These are phyloP conservation scores for Graphilbum fragrans DNA, from an alignment of 2,329 filamentous ascomycete genomes.

Conservation along the genomic window DNA sequence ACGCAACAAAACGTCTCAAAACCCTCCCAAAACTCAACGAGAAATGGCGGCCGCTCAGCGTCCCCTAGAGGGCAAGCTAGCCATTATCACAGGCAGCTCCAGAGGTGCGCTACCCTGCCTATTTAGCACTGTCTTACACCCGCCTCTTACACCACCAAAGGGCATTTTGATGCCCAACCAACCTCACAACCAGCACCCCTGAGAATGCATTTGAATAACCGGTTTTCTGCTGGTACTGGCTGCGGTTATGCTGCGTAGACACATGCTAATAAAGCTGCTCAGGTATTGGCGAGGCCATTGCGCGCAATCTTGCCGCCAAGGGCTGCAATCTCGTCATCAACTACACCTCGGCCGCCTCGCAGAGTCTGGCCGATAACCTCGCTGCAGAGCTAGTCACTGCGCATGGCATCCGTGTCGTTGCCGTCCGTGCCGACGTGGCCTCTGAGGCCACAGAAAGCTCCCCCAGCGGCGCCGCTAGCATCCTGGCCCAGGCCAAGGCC, in stretches of 20 bases:
- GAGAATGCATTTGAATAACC: too few species aligned
- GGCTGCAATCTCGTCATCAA: constrained; percentile 58
- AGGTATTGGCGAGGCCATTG: constrained; percentile 60
- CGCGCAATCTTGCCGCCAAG: constrained; percentile 59
- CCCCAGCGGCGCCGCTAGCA: constrained; percentile 21
- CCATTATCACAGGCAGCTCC: constrained; percentile 68
- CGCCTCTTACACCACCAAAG: too few species aligned
- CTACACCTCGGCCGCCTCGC: constrained; percentile 42
- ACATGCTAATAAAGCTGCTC: neutral
- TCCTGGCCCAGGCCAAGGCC: constrained; percentile 31
- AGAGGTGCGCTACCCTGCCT: constrained; percentile 33
- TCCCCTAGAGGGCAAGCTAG: constrained; percentile 60
- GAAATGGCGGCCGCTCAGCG: constrained; percentile 12
- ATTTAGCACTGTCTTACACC: neutral
- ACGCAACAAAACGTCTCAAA: neutral
- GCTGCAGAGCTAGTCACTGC: constrained; percentile 42
- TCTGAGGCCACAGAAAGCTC: constrained; percentile 42
- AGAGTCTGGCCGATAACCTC: constrained; percentile 41
- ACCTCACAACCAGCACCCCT: too few species aligned
- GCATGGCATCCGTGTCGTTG: constrained; percentile 47
- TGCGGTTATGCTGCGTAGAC: neutral
- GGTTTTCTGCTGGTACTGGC: too few species aligned
- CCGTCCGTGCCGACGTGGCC: constrained; percentile 61
- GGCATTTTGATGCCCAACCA: too few species aligned
- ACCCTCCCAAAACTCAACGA: too few species aligned